Percentiles rank a stretch among this genome's conserved stretches.
Evolutionary conservation across 1,284 basidiomycete species (phyloP).

Genomic region (Marasmius sp.): DNA sequence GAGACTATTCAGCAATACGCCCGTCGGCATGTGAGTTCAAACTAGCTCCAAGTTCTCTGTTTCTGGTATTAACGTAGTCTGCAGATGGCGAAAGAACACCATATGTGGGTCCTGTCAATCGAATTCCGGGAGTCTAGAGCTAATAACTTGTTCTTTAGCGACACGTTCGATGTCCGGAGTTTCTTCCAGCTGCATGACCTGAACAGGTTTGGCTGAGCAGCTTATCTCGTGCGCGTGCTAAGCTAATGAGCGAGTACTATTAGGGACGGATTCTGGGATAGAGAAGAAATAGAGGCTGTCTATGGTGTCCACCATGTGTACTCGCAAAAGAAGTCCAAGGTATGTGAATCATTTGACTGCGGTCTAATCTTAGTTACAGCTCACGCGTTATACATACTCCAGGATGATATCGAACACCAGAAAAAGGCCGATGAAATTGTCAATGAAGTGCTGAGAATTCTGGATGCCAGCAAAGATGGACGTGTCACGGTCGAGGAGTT

Average conservation of each 20-base stretch:
- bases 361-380: neutral
- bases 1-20: conserved; percentile 59
- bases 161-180: conserved; percentile 74
- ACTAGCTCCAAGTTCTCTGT: neutral
- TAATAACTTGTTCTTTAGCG: conserved; percentile 41
- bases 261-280: conserved; percentile 75
- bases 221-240: neutral
- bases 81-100: conserved; percentile 83
- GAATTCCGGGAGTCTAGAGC: conserved; percentile 2
- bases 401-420: conserved; percentile 81
- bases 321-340: conserved; percentile 84
- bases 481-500: conserved; percentile 82
- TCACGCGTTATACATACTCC: neutral
- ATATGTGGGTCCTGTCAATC: conserved; percentile 57
- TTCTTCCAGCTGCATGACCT: conserved; percentile 93
- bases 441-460: conserved; percentile 64
- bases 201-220: conserved; percentile 55
- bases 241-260: neutral
- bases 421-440: conserved; percentile 86
- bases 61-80: conserved; percentile 16
- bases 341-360: conserved; percentile 17
- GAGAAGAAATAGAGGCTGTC: conserved; percentile 84
- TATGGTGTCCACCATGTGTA: conserved; percentile 97
- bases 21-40: conserved; percentile 53
- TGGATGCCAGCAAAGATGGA: conserved; percentile 84